Conservation (phyloP, 148 eudicot genomes). For the Rhododendron kiyosumense region DNA sequence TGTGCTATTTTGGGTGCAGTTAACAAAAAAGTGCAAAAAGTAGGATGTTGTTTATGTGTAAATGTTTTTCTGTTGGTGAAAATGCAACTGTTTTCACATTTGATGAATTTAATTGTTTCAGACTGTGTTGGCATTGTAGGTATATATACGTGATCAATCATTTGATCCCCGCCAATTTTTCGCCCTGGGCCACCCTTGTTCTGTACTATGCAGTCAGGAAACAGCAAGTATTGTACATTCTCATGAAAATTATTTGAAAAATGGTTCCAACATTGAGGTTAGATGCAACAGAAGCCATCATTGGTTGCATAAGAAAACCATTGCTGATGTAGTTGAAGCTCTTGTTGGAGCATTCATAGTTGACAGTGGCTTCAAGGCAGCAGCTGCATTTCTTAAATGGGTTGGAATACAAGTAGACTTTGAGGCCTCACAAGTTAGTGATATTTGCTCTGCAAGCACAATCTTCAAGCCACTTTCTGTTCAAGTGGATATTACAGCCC, state of each 20-base stretch:
- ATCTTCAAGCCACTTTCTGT: slow-evolving; percentile 50
- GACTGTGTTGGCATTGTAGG: slow-evolving; percentile 33
- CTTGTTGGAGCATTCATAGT: slow-evolving; percentile 83
- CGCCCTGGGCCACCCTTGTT: slow-evolving; percentile 75
- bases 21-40: neutral
- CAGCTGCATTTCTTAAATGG: slow-evolving; percentile 83
- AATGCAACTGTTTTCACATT: slow-evolving; percentile 9
- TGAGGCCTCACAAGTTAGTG: slow-evolving; percentile 46
- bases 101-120: neutral
- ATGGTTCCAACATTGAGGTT: slow-evolving; percentile 26
- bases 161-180: slow-evolving; percentile 64
- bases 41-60: neutral
- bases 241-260: slow-evolving; percentile 17
- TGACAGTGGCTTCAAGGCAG: slow-evolving; percentile 86
- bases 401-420: slow-evolving; percentile 68
- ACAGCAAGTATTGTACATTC: slow-evolving; percentile 47
- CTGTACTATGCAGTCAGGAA: slow-evolving; percentile 51
- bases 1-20: neutral
- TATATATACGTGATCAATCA: slow-evolving; percentile 80
- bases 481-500: slow-evolving; percentile 37
- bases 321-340: slow-evolving; percentile 94
- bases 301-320: slow-evolving; percentile 79
- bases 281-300: slow-evolving; percentile 78
- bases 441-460: slow-evolving; percentile 60
- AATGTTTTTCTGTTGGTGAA: neutral